Evolutionary conservation across 306 rosid species (phyloP), one percentile per base, ranked within the genome.

Genomic region (Pyrus pyrifolia): DNA sequence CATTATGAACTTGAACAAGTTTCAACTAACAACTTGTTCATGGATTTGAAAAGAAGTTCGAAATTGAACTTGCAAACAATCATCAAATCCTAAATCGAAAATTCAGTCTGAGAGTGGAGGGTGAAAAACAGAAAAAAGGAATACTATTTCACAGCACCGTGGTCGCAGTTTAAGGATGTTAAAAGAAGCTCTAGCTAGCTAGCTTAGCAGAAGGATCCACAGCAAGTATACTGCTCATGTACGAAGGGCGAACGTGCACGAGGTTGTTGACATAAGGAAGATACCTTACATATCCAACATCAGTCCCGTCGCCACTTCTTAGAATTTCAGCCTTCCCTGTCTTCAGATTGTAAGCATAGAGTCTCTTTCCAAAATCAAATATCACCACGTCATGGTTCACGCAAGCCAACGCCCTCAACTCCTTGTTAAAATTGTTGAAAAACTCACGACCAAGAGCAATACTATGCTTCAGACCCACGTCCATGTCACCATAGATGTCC

Each of bases 261-360:
- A 86, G 79, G 72, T 77, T 84, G 70, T 86, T 86, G 9, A 86
- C 81, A 67, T 84, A 86, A 9, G 86, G 83, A 33, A 84, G 45
- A 77, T 38, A 84, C 59, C 27, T 70, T 19, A 11, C 70, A 49
- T 22, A 65, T 33, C 46, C 76, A 51, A 23, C 29, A 57, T 23
- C 2, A 31, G 18, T 27, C 5, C 11, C 23, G 23, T 1, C 23
- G n/a, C 4, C 10, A 22, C 12, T 27, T n/a, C 35, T 10, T 19
- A 74, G 55, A 6, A 57, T 0, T 33, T 44, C 35, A 29, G 52
- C 72, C 60, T 38, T 55, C 70, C 69, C 7, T 44, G 71, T 71
- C 63, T 72, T 81, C 30, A 71, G 65, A 71, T 81, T 38, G 55
- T 79, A 84, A 2, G 68, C 65, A 30, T 75, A 29, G 75, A 84